phyloP scores from a whole-genome alignment of 2,329 filamentous ascomycete species.

The Cladosporium velox region DNA sequence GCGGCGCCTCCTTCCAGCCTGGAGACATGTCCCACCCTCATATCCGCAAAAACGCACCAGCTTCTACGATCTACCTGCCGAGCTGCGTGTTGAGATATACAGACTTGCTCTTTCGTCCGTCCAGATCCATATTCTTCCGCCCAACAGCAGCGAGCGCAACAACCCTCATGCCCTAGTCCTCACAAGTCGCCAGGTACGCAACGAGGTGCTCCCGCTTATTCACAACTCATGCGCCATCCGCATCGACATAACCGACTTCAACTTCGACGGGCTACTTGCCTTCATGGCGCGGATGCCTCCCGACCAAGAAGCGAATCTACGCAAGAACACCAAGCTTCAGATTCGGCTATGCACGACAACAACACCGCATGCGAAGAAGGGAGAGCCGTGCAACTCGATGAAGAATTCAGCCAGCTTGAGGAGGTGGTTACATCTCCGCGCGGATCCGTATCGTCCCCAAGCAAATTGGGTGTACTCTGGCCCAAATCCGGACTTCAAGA shows the following conservation, averaged over 20 bases:
- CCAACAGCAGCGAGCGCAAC: slow-evolving; percentile 22
- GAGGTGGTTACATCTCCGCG: slow-evolving; percentile 35
- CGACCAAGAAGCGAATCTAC: slow-evolving; percentile 31
- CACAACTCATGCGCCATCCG: slow-evolving; percentile 34
- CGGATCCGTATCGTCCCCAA: slow-evolving; percentile 35
- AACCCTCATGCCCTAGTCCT: slow-evolving; percentile 32
- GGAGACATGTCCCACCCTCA: slow-evolving; percentile 4
- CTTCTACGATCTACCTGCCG: slow-evolving; percentile 38
- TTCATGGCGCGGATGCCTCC: slow-evolving; percentile 36
- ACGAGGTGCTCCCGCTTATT: slow-evolving; percentile 36
- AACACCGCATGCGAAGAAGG: slow-evolving; percentile 16
- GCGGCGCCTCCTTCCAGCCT: slow-evolving; percentile 14
- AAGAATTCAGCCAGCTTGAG: slow-evolving; percentile 28
- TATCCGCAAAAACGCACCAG: slow-evolving; percentile 1
- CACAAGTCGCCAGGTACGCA: slow-evolving; percentile 34
- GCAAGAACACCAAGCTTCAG: slow-evolving; percentile 33
- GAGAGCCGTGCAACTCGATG: slow-evolving; percentile 23
- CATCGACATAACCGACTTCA: slow-evolving; percentile 36
- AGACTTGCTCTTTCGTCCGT: slow-evolving; percentile 34
- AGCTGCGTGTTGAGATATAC: slow-evolving; percentile 38
- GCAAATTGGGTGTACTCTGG: slow-evolving; percentile 35
- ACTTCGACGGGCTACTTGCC: slow-evolving; percentile 34
- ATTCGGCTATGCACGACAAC: slow-evolving; percentile 32
- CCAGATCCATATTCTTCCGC: slow-evolving; percentile 34
- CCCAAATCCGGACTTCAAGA: slow-evolving; percentile 28